phyloP scores from a whole-genome alignment of 2,329 filamentous ascomycete genomes.

The Monilinia fructigena region DNA sequence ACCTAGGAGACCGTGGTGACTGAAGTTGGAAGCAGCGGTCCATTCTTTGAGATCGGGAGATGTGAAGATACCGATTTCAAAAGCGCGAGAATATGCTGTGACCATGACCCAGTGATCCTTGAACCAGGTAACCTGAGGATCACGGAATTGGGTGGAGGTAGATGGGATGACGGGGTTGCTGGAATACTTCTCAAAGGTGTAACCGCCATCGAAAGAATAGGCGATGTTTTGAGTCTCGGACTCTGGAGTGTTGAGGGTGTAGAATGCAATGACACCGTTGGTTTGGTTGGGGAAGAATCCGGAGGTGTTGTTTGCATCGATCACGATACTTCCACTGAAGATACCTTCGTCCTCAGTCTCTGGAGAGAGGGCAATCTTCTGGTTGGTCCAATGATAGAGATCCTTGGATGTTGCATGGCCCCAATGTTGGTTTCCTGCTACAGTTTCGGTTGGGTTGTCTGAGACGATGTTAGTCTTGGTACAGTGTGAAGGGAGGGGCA shows the following conservation, averaged over 20 bases:
- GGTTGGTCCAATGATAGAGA: conserved; percentile 63
- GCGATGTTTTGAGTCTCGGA: conserved; percentile 58
- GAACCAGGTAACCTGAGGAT: conserved; percentile 64
- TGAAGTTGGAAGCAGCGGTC: conserved; percentile 59
- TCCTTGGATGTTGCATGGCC: conserved; percentile 63
- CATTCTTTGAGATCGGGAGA: conserved; percentile 58
- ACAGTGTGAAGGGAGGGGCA: neutral
- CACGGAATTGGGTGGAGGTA: conserved; percentile 57
- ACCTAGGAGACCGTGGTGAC: conserved; percentile 50
- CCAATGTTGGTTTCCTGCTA: conserved; percentile 63
- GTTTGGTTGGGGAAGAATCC: conserved; percentile 59
- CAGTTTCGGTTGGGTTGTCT: conserved; percentile 50
- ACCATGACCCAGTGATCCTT: conserved; percentile 57
- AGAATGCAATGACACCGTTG: conserved; percentile 63
- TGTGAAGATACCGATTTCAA: conserved; percentile 59
- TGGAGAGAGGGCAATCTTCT: conserved; percentile 59
- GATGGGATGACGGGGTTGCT: conserved; percentile 57
- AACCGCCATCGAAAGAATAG: conserved; percentile 61
- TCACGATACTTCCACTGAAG: conserved; percentile 51
- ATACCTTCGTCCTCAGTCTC: conserved; percentile 44
- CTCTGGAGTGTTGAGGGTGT: conserved; percentile 44
- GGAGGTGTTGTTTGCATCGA: conserved; percentile 61
- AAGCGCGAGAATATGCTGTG: conserved; percentile 54
- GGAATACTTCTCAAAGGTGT: conserved; percentile 58
- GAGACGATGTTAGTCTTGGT: neutral